Conservation (phyloP, 495 filamentous ascomycete species). For the Xylaria cubensis region DNA sequence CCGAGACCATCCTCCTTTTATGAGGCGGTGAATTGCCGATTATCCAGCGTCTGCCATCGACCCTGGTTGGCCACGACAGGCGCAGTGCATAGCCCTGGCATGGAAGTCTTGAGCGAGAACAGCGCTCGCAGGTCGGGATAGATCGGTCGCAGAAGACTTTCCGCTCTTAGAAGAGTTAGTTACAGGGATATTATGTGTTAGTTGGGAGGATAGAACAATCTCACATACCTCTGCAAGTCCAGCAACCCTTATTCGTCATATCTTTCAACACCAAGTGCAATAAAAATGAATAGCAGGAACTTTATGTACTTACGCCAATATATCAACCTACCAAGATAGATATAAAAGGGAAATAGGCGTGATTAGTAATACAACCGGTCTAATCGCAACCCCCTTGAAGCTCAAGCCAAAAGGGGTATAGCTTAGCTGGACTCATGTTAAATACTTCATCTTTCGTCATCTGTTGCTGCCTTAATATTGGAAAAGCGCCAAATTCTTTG, state of each 20-base stretch:
- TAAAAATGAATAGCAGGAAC: not conserved
- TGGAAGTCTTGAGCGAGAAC: not conserved
- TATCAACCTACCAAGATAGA: not conserved
- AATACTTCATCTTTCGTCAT: not conserved
- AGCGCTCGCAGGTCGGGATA: not conserved
- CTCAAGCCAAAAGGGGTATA: not conserved
- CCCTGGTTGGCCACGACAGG: not conserved
- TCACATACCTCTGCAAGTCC: not conserved
- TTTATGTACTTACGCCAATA: not conserved
- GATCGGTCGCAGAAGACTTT: not conserved
- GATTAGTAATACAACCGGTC: not conserved
- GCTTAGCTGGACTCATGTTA: not conserved
- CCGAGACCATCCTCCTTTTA: not conserved
- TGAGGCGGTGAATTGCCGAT: not conserved
- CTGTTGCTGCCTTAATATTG: not conserved
- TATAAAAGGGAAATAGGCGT: not conserved
- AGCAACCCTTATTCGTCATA: not conserved
- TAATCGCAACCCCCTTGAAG: not conserved
- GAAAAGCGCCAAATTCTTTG: not conserved
- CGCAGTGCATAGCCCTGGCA: not conserved
- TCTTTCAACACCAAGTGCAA: not conserved
- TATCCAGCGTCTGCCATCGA: not conserved
- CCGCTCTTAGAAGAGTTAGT: conserved; percentile 3
- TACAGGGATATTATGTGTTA: not conserved
- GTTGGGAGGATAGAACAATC: not conserved